Percentiles rank a stretch among this genome's conserved stretches.
Evolutionary conservation across 345 rosid species (phyloP).

Genomic region (Citrus australasica): DNA sequence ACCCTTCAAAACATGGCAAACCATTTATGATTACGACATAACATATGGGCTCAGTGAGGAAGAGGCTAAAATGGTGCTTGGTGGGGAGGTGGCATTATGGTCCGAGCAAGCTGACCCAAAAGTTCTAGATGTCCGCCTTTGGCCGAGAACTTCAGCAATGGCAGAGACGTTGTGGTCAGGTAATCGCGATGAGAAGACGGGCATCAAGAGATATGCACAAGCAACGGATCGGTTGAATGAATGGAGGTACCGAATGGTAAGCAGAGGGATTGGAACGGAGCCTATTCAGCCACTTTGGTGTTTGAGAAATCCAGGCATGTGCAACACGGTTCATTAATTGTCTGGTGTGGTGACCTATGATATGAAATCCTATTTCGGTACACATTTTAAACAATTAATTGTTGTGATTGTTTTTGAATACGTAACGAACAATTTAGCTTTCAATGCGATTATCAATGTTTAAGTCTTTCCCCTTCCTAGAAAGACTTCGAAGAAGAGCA

Average conservation of each 20-base stretch:
- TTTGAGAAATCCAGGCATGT: conserved; percentile 73
- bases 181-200: conserved; percentile 49
- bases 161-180: conserved; percentile 92
- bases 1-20: conserved; percentile 94
- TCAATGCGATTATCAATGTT: no score
- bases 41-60: conserved; percentile 59
- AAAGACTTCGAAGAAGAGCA: background rate
- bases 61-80: conserved; percentile 68
- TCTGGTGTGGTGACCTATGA: background rate
- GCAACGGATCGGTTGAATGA: conserved; percentile 68
- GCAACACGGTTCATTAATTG: conserved; percentile 48
- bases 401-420: no score
- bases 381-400: no score
- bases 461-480: background rate
- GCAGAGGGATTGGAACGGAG: conserved; percentile 73
- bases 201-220: conserved; percentile 62
- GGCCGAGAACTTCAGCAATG: conserved; percentile 87
- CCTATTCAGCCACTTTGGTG: conserved; percentile 97
- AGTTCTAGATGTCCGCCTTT: conserved; percentile 58
- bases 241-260: conserved; percentile 90
- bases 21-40: conserved; percentile 74
- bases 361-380: background rate
- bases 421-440: no score
- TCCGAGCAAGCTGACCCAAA: conserved; percentile 86
- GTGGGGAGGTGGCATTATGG: conserved; percentile 91